A percentile compares a stretch with the other conserved stretches of the same genome.
Conservation (phyloP, 805 yeast species). For the Sugiyamaella smithiae region DNA sequence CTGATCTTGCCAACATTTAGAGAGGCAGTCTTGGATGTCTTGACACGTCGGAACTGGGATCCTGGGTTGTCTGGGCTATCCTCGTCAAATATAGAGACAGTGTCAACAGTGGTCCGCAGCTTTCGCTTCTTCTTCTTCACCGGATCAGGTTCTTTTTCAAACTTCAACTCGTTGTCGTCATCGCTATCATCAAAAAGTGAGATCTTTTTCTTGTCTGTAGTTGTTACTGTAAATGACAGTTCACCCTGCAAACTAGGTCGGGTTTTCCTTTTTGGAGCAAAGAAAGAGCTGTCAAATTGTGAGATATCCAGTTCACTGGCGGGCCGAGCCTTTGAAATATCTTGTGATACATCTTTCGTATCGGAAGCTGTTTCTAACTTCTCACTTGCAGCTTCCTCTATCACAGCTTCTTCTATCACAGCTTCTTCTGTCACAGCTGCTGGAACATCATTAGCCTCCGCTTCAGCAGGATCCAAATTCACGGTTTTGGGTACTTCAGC, state of each 20-base stretch:
- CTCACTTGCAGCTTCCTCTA: background rate
- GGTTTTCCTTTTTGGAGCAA: slow-evolving; percentile 4
- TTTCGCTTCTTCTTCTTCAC: slow-evolving; percentile 17
- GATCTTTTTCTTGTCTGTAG: slow-evolving; percentile 15
- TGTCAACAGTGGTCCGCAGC: slow-evolving; percentile 14
- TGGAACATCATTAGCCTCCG: background rate
- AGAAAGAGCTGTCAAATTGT: background rate
- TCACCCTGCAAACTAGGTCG: slow-evolving; percentile 8
- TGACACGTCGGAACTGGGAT: slow-evolving; percentile 18
- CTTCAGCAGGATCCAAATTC: background rate
- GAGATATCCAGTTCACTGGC: background rate
- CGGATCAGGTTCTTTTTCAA: background rate
- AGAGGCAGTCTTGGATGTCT: background rate
- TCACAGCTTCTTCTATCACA: background rate
- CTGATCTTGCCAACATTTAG: slow-evolving; percentile 10
- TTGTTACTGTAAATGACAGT: slow-evolving; percentile 9
- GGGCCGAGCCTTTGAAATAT: background rate
- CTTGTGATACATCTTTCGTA: background rate
- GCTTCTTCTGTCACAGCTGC: background rate
- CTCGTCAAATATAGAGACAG: slow-evolving; percentile 15
- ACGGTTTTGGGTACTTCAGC: background rate
- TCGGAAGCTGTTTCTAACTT: background rate
- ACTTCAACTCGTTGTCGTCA: slow-evolving; percentile 5
- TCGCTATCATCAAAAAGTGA: slow-evolving; percentile 22
- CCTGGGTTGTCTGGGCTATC: slow-evolving; percentile 22